phyloP scores from a whole-genome alignment of 495 filamentous ascomycete species.

The Penicillium turbatum region DNA sequence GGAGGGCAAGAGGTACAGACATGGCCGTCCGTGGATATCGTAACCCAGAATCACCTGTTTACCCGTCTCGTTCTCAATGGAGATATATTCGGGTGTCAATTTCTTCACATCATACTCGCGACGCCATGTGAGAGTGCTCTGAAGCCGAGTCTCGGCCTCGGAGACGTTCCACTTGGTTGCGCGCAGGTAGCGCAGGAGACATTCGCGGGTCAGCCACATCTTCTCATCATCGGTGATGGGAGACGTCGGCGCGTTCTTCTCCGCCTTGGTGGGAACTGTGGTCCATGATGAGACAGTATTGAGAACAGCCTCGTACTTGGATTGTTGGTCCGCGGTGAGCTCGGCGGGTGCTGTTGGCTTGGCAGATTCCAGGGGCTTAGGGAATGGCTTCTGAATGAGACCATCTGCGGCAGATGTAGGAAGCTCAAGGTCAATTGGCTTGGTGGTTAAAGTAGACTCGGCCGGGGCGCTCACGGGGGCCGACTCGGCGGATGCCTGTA shows the following conservation, averaged over 20 bases:
- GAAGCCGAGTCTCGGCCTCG: slow-evolving; percentile 72
- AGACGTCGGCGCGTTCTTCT: slow-evolving; percentile 52
- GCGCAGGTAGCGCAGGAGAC: slow-evolving; percentile 85
- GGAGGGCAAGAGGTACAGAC: slow-evolving; percentile 81
- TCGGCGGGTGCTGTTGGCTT: slow-evolving; percentile 48
- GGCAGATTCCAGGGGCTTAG: slow-evolving; percentile 51
- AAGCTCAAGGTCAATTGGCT: slow-evolving; percentile 36
- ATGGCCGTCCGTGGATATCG: slow-evolving; percentile 77
- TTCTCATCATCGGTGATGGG: slow-evolving; percentile 75
- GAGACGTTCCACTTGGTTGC: slow-evolving; percentile 84
- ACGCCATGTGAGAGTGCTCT: slow-evolving; percentile 79
- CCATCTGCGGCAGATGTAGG: slow-evolving; percentile 43
- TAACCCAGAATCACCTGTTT: slow-evolving; percentile 88
- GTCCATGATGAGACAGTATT: slow-evolving; percentile 63
- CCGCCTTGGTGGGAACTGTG: slow-evolving; percentile 59
- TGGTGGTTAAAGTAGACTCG: slow-evolving; percentile 8
- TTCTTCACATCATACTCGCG: slow-evolving; percentile 76
- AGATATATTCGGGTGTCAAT: slow-evolving; percentile 77
- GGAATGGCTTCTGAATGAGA: slow-evolving; percentile 66
- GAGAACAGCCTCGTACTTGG: slow-evolving; percentile 76
- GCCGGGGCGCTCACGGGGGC: slow-evolving; percentile 9
- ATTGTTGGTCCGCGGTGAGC: slow-evolving; percentile 71
- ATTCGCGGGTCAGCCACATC: slow-evolving; percentile 88
- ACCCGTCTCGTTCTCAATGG: slow-evolving; percentile 88
- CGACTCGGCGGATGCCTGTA: slow-evolving; percentile 6